These are phyloP conservation scores for Ensete glaucum DNA, from an alignment of 176 grass and related monocot species.

Conservation along the genomic window DNA sequence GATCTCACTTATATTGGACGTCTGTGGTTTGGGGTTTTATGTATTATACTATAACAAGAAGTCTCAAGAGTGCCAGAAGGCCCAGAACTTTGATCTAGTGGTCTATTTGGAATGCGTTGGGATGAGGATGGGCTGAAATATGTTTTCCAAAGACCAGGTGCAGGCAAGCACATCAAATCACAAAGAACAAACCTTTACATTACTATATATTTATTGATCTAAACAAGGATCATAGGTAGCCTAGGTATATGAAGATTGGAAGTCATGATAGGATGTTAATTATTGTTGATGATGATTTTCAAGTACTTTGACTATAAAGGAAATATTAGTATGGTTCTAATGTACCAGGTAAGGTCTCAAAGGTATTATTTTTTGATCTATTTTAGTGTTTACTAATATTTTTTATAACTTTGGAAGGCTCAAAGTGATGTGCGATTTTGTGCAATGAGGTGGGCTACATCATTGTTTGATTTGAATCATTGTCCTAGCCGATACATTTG, in stretches of 20 bases:
- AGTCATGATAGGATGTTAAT: background rate
- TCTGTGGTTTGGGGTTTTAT: no score
- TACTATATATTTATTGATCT: background rate
- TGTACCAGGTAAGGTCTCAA: background rate
- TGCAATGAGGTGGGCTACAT: conserved; percentile 83
- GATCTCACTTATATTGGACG: no score
- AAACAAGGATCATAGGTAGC: background rate
- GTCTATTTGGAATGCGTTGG: no score
- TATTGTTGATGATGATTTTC: background rate
- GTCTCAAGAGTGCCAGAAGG: no score
- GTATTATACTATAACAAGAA: no score
- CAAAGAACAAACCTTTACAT: background rate
- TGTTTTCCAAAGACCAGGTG: no score
- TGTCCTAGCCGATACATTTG: conserved; percentile 94
- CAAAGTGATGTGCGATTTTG: conserved; percentile 91
- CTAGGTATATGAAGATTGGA: background rate
- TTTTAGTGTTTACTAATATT: background rate
- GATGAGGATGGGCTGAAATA: no score
- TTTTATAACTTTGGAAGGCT: conserved; percentile 43
- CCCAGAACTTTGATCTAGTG: no score
- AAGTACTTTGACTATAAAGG: background rate
- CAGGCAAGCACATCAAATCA: background rate
- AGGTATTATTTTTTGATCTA: background rate
- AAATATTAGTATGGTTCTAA: background rate
- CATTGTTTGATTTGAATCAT: conserved; percentile 58